These are phyloP conservation scores for Talaromyces marneffei DNA, from an alignment of 2,329 filamentous ascomycete species.

Conservation along the genomic window DNA sequence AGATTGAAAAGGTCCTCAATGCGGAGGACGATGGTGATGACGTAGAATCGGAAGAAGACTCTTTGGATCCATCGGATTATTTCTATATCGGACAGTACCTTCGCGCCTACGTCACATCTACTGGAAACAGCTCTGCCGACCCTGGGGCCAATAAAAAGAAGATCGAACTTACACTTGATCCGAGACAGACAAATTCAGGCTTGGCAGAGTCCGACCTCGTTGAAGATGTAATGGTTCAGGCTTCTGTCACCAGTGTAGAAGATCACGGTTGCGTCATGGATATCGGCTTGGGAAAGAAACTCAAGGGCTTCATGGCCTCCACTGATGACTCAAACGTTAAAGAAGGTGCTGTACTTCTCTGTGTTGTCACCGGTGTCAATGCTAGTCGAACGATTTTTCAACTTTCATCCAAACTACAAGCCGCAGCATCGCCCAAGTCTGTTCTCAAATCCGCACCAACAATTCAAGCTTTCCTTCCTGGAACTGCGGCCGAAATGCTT, in stretches of 20 bases:
- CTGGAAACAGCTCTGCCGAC: constrained; percentile 50
- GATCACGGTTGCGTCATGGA: constrained; percentile 96
- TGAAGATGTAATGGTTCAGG: constrained; percentile 73
- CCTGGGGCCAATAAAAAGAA: constrained; percentile 61
- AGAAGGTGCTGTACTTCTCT: constrained; percentile 79
- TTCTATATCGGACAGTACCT: constrained; percentile 85
- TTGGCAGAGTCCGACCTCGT: constrained; percentile 68
- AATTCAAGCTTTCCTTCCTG: constrained; percentile 84
- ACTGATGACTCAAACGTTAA: constrained; percentile 73
- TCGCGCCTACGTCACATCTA: constrained; percentile 75
- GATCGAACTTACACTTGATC: constrained; percentile 82
- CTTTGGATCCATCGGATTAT: constrained; percentile 66
- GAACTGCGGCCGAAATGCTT: constrained; percentile 80
- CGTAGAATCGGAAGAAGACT: constrained; percentile 50
- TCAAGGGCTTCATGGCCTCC: constrained; percentile 78
- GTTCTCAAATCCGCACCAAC: constrained; percentile 71
- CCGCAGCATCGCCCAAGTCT: constrained; percentile 61
- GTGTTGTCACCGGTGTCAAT: constrained; percentile 68
- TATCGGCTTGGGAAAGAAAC: constrained; percentile 63
- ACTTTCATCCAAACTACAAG: constrained; percentile 67
- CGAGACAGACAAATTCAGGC: constrained; percentile 69
- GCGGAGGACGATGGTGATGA: constrained; percentile 55
- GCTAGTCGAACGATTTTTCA: constrained; percentile 79
- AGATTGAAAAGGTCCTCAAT: constrained; percentile 62
- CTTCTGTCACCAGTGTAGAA: constrained; percentile 83